Evolutionary conservation across 192 early-diverging fungal genomes (phyloP), one percentile per base, ranked within the genome.

Genomic region (Mortierella alpina): DNA sequence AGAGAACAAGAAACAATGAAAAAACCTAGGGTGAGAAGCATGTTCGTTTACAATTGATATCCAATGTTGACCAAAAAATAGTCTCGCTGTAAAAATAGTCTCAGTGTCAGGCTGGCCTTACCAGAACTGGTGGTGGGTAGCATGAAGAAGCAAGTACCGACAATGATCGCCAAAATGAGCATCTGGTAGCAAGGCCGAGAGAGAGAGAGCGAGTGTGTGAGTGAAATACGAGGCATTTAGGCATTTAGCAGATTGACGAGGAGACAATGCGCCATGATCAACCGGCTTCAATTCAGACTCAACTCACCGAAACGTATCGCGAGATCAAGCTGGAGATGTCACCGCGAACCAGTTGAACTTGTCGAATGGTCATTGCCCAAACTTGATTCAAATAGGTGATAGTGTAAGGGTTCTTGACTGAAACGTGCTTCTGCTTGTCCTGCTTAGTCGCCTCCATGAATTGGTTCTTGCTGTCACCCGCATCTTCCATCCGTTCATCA

Each of bases 111-210:
- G n/a, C 6, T 48, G 14, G 60, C 68, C 68, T 84, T 95, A 93
- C 69, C 89, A 31, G 31, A 31, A 31, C 31, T 31, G 31, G 83
- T 86, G 15, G 71, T 63, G 2, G 90, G 86, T 47, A 95, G 75
- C 39, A 84, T 68, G 20, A 88, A 89, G 83, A 91, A 94, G 42
- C 91, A 87, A 7, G 92, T 91, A 11, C 91, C 93, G 75, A 91
- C 89, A 70, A 93, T 89, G 44, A 93, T 68, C 53, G 91, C 92
- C 83, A 93, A 91, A 59, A 91, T 75, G 54, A 79, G 52, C 65
- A 48, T 15, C 46, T 47, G 4, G 31, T 66, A 39, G 9, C 41
- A 15, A 13, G 22, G 41, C 7, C 11, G 5, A 7, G 8, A 9
- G 7, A 60, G 10, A 44, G n/a, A 42, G 11, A 60, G 41, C 10